Evolutionary conservation across 495 filamentous ascomycete genomes (phyloP), one percentile per base, ranked within the genome.

Genomic region (Aspergillus sclerotiicarbonarius): DNA sequence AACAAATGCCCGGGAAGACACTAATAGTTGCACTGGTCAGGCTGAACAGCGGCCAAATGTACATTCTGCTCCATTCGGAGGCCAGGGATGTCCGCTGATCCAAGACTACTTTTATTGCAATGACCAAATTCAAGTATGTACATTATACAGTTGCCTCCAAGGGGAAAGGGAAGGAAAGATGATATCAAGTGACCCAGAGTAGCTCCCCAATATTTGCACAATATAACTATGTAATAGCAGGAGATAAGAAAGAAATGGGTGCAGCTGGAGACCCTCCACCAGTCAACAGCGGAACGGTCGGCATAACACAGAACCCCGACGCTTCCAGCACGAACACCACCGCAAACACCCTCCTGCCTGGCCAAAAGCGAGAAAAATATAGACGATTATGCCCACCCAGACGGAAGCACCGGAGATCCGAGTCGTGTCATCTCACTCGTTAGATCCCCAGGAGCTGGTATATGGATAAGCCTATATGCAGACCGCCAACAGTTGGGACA

Each of bases 61-160:
- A n/a, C 33, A 13, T 13, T 9, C 33, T 35, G 33, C 9, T 35
- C 13, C 9, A 35, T 35, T 35, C 33, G 8, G 33, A 10, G 13
- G 13, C 25, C 9, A 35, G 33, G 8, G 33, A 35, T 7, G 37
- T 41, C 10, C 9, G 13, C 9, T 12, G 37, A 41, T 57, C 33
- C 51, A 54, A 35, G 33, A 50, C 54, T 60, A 59, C 55, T 66
- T 61, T 62, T 66, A 56, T 63, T 59, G 58, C 57, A 43, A 59
- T 52, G 51, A 57, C 44, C 60, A 59, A 62, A 58, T 41, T 44
- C 37, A 52, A 60, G 57, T 54, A 64, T 53, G 61, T 63, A 54
- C 45, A 67, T 57, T 62, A 64, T 60, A 65, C 57, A 62, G 63
- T 58, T 66, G 63, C 50, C 64, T 67, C 61, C 46, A 61, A 46